Percentiles rank a stretch among this genome's conserved stretches.
phyloP scores from a whole-genome alignment of 73 alveolate species.

The Paramecium tetraurelia region DNA sequence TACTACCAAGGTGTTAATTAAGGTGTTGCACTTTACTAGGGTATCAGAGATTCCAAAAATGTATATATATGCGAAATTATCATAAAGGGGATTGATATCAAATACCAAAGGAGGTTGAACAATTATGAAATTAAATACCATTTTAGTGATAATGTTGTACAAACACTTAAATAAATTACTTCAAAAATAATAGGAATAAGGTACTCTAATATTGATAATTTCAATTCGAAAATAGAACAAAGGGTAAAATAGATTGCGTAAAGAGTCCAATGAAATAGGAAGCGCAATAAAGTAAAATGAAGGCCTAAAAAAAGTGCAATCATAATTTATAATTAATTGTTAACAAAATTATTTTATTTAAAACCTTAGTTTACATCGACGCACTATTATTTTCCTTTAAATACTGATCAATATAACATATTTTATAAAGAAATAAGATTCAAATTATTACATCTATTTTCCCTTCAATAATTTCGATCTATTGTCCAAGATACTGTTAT shows the following conservation, averaged over 20 bases:
- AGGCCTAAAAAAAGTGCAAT: not conserved
- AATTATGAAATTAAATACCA: not conserved
- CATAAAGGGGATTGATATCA: not conserved
- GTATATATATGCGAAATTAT: not conserved
- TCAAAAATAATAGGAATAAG: not conserved
- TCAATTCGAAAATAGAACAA: not conserved
- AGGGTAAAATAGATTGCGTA: not conserved
- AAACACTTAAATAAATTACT: not conserved
- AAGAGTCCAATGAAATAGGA: not conserved
- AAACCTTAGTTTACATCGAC: not conserved
- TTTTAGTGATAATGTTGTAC: not conserved
- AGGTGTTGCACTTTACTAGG: not conserved
- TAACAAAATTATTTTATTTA: too few species aligned
- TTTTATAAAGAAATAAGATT: not conserved
- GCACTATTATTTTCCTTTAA: not conserved
- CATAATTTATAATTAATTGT: not conserved
- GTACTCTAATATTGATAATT: not conserved
- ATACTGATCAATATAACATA: not conserved
- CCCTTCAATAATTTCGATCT: not conserved
- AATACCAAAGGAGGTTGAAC: not conserved
- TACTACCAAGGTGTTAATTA: too few species aligned
- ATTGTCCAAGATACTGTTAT: not conserved
- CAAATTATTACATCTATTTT: not conserved
- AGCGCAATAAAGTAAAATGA: not conserved
- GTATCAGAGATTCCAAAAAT: not conserved